Conservation (phyloP, 768 basidiomycete species). For the Pleurotus sapidus region DNA sequence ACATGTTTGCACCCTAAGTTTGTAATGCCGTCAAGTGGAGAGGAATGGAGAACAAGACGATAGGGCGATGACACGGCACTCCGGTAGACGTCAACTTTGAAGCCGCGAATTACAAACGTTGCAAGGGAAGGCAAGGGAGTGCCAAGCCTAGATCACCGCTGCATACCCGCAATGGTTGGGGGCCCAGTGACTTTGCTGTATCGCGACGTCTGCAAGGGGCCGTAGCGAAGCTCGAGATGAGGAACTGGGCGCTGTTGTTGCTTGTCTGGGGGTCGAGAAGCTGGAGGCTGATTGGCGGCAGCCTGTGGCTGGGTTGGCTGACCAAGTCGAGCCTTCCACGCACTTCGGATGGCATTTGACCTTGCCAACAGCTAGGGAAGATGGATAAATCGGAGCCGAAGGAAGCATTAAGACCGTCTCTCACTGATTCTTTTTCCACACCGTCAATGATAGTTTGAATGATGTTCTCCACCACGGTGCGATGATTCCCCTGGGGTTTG, state of each 20-base stretch:
- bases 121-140: too few species aligned
- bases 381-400: constrained; percentile 8
- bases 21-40: background rate
- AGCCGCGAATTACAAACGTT: constrained; percentile 1
- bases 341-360: constrained; percentile 58
- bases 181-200: constrained; percentile 81
- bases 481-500: constrained; percentile 91
- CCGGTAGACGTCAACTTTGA: background rate
- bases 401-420: constrained; percentile 21
- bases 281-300: constrained; percentile 16
- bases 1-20: too few species aligned
- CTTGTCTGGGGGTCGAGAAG: constrained; percentile 17
- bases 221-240: constrained; percentile 50
- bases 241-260: constrained; percentile 11
- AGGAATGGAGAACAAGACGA: background rate
- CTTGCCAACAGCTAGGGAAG: constrained; percentile 60
- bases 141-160: background rate
- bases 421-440: constrained; percentile 83
- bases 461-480: constrained; percentile 80
- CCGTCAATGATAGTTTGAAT: constrained; percentile 92
- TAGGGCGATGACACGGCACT: background rate
- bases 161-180: constrained; percentile 54
- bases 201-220: constrained; percentile 57
- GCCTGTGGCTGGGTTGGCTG: constrained; percentile 29
- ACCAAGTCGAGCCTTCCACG: constrained; percentile 69